Conservation (phyloP, 73 alveolate genomes). For the Paraurostyla sp. region DNA sequence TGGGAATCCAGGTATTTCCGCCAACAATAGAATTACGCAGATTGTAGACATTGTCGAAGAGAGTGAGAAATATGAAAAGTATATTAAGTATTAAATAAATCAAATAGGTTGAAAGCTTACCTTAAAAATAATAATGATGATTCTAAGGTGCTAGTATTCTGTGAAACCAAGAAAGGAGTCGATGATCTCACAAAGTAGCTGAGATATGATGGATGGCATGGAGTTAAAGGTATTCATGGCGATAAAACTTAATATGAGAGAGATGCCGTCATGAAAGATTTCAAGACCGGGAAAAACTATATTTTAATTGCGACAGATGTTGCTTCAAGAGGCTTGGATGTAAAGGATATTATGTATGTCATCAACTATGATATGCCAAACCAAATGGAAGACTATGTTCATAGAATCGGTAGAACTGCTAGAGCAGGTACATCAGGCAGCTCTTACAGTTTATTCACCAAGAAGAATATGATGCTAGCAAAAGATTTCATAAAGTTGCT, state of each 20-base stretch:
- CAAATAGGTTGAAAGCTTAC: not conserved
- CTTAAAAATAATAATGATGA: slow-evolving; percentile 63
- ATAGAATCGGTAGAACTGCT: slow-evolving; percentile 98
- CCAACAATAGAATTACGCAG: slow-evolving; percentile 70
- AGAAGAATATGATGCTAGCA: slow-evolving; percentile 71
- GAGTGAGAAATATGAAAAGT: slow-evolving; percentile 68
- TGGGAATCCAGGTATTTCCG: slow-evolving; percentile 57
- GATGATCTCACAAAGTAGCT: slow-evolving; percentile 82
- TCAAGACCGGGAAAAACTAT: slow-evolving; percentile 74
- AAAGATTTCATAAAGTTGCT: slow-evolving; percentile 70
- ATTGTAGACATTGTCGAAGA: slow-evolving; percentile 74
- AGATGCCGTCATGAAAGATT: slow-evolving; percentile 80
- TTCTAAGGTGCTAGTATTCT: slow-evolving; percentile 85
- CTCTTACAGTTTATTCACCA: slow-evolving; percentile 73
- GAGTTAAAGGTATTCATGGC: slow-evolving; percentile 92
- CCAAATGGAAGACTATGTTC: slow-evolving; percentile 97
- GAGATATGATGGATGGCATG: slow-evolving; percentile 71
- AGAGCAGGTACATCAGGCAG: slow-evolving; percentile 95
- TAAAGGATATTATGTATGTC: slow-evolving; percentile 93
- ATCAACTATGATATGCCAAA: slow-evolving; percentile 97
- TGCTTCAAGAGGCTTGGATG: slow-evolving; percentile 98
- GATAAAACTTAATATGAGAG: slow-evolving; percentile 89
- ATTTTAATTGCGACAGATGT: slow-evolving; percentile 98
- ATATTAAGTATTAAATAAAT: not conserved
- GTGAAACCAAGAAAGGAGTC: slow-evolving; percentile 87